Evolutionary conservation across 2,329 filamentous ascomycete genomes (phyloP).

Genomic region (Dothistroma pini): DNA sequence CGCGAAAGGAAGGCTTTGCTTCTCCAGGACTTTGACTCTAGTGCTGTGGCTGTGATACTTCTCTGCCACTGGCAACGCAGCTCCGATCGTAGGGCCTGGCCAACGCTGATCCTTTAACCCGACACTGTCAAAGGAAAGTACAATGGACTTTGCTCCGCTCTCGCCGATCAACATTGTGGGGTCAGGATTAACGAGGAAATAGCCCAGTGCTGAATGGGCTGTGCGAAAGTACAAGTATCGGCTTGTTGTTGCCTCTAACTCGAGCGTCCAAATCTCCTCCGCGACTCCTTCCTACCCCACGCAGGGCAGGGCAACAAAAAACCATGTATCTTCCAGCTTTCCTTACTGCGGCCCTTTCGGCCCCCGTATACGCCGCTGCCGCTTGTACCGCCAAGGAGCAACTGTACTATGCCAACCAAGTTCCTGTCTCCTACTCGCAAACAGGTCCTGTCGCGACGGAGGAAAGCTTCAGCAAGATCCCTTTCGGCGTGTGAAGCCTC

Average conservation of each 20-base stretch:
- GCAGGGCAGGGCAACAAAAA: background rate
- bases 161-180: no score
- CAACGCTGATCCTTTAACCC: background rate
- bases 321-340: background rate
- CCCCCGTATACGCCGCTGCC: background rate
- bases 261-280: no score
- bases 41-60: no score
- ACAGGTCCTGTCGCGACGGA: constrained; percentile 1
- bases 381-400: background rate
- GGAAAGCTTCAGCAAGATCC: constrained; percentile 9
- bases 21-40: background rate
- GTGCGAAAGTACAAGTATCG: background rate
- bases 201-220: background rate
- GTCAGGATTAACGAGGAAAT: background rate
- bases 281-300: background rate
- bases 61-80: background rate
- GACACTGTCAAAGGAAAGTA: background rate
- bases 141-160: no score
- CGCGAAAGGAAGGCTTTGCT: no score
- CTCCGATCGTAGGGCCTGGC: background rate
- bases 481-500: constrained; percentile 11
- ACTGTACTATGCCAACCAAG: background rate
- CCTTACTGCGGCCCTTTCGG: background rate
- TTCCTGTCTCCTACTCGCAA: constrained; percentile 13
- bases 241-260: no score